Evolutionary conservation across 306 rosid species (phyloP).

Genomic region (Abrus pulchellus): DNA sequence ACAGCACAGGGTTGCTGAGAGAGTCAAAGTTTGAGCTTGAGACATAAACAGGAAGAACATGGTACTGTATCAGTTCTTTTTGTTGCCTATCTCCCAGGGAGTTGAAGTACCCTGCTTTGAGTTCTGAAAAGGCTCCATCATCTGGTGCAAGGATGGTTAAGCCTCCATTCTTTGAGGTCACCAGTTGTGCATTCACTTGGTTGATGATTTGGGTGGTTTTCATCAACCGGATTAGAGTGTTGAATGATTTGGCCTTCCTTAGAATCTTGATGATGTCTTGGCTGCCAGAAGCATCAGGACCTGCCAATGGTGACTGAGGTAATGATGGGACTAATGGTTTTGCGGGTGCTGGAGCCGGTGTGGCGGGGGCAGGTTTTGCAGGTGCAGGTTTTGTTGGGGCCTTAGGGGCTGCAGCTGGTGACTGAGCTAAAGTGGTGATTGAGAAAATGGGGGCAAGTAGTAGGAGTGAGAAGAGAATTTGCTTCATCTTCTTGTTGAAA

Average conservation of each 20-base stretch:
- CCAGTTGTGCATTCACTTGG: constrained; percentile 66
- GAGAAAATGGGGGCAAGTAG: constrained; percentile 37
- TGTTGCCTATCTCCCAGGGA: constrained; percentile 60
- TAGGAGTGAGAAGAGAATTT: constrained; percentile 48
- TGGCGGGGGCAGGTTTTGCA: constrained; percentile 33
- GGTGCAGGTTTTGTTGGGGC: constrained; percentile 55
- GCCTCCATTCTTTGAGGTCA: constrained; percentile 56
- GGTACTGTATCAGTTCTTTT: constrained; percentile 63
- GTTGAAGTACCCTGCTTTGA: constrained; percentile 70
- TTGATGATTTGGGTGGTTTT: constrained; percentile 68
- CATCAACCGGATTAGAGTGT: constrained; percentile 61
- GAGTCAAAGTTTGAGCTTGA: constrained; percentile 71
- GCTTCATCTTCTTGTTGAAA: constrained; percentile 44
- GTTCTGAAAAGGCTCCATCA: constrained; percentile 65
- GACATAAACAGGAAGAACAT: constrained; percentile 60
- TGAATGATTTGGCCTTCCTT: constrained; percentile 65
- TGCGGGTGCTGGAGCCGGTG: constrained; percentile 49
- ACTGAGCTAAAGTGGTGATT: constrained; percentile 49
- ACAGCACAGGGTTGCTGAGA: constrained; percentile 65
- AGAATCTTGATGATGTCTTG: constrained; percentile 65
- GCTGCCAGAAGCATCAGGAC: constrained; percentile 46
- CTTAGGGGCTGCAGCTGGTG: constrained; percentile 60
- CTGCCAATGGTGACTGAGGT: constrained; percentile 44
- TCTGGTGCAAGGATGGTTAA: constrained; percentile 66
- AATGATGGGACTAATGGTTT: constrained; percentile 56